Conservation (phyloP, 2,329 filamentous ascomycete genomes). For the Rhinocladiella similis region DNA sequence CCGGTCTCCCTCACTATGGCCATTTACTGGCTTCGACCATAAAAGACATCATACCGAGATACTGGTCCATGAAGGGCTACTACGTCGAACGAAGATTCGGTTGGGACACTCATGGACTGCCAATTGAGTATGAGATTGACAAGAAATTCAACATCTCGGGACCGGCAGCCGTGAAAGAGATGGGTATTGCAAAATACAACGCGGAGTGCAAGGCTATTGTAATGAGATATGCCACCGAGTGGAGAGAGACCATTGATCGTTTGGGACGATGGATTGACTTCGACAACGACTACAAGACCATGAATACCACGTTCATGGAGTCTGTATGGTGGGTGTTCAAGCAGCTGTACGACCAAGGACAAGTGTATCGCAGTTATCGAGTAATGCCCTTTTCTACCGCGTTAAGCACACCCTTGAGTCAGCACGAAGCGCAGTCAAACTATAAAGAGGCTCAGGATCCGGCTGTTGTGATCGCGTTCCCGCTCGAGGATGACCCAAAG, state of each 20-base stretch:
- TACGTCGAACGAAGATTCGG: slow-evolving; percentile 85
- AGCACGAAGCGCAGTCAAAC: slow-evolving; percentile 87
- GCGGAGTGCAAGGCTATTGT: slow-evolving; percentile 83
- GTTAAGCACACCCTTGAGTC: slow-evolving; percentile 78
- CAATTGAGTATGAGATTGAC: slow-evolving; percentile 91
- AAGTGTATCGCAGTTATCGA: slow-evolving; percentile 80
- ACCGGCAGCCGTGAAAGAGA: slow-evolving; percentile 77
- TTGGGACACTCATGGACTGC: slow-evolving; percentile 87
- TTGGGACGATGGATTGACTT: slow-evolving; percentile 91
- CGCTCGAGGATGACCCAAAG: slow-evolving; percentile 69
- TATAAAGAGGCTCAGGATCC: slow-evolving; percentile 86
- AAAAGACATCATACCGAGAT: slow-evolving; percentile 88
- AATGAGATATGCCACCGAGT: slow-evolving; percentile 80
- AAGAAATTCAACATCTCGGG: slow-evolving; percentile 84
- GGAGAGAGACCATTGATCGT: slow-evolving; percentile 78
- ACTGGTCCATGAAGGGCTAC: slow-evolving; percentile 91
- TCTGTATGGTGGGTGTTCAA: slow-evolving; percentile 92
- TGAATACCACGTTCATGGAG: slow-evolving; percentile 89
- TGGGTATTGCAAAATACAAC: slow-evolving; percentile 83
- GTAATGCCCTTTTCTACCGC: slow-evolving; percentile 90
- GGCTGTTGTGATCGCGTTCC: slow-evolving; percentile 79
- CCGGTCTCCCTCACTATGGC: slow-evolving; percentile 60
- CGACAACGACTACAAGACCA: slow-evolving; percentile 92
- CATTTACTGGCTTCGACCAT: slow-evolving; percentile 84
- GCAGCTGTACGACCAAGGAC: slow-evolving; percentile 78